A percentile compares a stretch with the other conserved stretches of the same genome.
Conservation (phyloP, 106 monocot species). For the Hemerocallis citrina region DNA sequence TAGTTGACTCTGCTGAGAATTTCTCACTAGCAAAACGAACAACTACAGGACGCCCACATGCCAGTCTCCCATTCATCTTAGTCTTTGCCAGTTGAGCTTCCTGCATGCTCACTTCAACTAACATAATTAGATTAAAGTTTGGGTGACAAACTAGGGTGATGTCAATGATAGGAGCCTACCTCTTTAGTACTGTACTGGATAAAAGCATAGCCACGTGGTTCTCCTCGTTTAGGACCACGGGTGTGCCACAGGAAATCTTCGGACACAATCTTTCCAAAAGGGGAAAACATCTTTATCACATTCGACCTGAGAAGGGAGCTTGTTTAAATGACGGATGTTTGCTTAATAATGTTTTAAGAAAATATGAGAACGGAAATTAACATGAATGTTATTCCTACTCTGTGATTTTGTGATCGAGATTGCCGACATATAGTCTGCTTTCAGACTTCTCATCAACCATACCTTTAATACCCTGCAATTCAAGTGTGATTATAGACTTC, state of each 20-base stretch:
- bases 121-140: conserved; percentile 39
- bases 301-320: conserved; percentile 35
- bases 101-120: conserved; percentile 96
- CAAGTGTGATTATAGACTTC: background rate
- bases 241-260: conserved; percentile 96
- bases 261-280: conserved; percentile 76
- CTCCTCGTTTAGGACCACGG: conserved; percentile 82
- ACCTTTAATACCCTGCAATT: conserved; percentile 21
- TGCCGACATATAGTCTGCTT: conserved; percentile 72
- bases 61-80: conserved; percentile 76
- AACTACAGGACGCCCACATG: conserved; percentile 70
- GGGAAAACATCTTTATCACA: conserved; percentile 84
- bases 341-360: background rate
- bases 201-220: conserved; percentile 93
- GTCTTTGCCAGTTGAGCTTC: conserved; percentile 83
- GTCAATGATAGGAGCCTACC: conserved; percentile 29
- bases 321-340: background rate
- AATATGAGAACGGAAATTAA: background rate
- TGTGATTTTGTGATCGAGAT: conserved; percentile 84
- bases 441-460: conserved; percentile 44
- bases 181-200: conserved; percentile 79
- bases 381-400: conserved; percentile 60
- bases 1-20: conserved; percentile 14
- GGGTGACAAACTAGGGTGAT: background rate
- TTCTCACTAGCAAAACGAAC: conserved; percentile 87